A percentile compares a stretch with the other conserved stretches of the same genome.
These are phyloP conservation scores for Phytopythium delawarense DNA, from an alignment of 352 stramenopile genomes.

Conservation along the genomic window DNA sequence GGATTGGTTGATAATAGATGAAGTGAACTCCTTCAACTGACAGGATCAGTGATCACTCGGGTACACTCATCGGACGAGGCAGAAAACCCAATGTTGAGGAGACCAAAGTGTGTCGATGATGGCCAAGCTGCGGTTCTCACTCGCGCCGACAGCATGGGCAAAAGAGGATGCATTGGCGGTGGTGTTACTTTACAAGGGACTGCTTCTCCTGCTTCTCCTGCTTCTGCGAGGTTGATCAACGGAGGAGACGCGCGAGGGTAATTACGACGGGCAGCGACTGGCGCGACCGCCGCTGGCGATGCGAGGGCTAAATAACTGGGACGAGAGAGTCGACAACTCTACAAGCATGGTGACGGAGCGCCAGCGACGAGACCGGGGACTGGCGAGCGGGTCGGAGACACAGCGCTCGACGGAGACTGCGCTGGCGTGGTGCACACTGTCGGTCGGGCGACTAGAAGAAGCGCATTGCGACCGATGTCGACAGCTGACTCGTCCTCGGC, in stretches of 20 bases:
- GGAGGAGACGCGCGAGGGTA: not conserved
- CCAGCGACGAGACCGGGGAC: not conserved
- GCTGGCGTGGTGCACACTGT: not conserved
- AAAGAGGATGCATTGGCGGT: not conserved
- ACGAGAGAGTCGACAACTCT: not conserved
- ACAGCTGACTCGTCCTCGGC: constrained; percentile 10
- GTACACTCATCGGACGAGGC: not conserved
- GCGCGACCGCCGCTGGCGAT: not conserved
- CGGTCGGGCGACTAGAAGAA: constrained; percentile 31
- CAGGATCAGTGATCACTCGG: no score
- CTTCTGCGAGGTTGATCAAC: not conserved
- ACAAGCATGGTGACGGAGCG: not conserved
- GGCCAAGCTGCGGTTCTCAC: not conserved
- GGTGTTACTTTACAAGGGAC: constrained; percentile 1
- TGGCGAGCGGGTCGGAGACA: no score
- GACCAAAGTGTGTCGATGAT: not conserved
- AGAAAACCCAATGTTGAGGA: not conserved
- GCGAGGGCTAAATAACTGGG: not conserved
- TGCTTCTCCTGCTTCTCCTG: not conserved
- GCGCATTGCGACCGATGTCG: constrained; percentile 43
- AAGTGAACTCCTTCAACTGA: no score
- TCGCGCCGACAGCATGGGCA: not conserved
- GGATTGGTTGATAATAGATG: not conserved
- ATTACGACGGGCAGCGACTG: not conserved
- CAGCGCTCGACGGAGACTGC: not conserved